Evolutionary conservation across 768 basidiomycete genomes (phyloP), one percentile per base, ranked within the genome.

Genomic region (Daedaleopsis nitida): DNA sequence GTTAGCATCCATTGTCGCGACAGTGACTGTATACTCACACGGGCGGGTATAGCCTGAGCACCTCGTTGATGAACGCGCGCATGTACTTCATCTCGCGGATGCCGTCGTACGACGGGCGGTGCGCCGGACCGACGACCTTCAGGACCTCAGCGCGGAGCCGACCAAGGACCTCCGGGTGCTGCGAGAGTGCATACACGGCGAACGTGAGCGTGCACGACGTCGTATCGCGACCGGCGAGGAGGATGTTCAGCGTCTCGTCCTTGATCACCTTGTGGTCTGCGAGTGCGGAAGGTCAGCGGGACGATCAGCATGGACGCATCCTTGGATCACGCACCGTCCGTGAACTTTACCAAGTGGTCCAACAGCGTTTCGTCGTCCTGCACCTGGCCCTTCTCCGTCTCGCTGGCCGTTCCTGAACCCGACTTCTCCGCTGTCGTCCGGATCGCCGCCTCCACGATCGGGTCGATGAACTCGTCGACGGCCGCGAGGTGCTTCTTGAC

Each of bases 221-320:
- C 69, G 85, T 87, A 59, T 87, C 86, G 27, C 83, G 76, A 10
- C 82, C 84, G 23, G 85, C 84, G 23, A 86, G 75, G 16, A 84
- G 70, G 44, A 86, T 81, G 62, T 86, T 86, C n/a, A 84, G 66
- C 3, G 76, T 75, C 62, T 82, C 81, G 62, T 85, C 84, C 57
- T 78, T 77, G n/a, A 86, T 69, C 21, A 79, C 69, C 13, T 74
- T 75, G 9, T 71, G 69, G 50, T 83, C 80, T 82, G 52, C n/a
- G 5, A 3, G 17, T 6, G 34, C 55, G 17, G 17, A 19, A 19
- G 44, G 50, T n/a, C 5, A 27, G 48, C 65, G 5, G 19, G 17
- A 47, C 19, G 42, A 43, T 14, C 14, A 43, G 11, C 12, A 43
- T 13, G 45, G n/a, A 19, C 32, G 53, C 24, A 45, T 59, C 57